phyloP scores from a whole-genome alignment of 495 filamentous ascomycete genomes.

The Cercophora newfieldiana region DNA sequence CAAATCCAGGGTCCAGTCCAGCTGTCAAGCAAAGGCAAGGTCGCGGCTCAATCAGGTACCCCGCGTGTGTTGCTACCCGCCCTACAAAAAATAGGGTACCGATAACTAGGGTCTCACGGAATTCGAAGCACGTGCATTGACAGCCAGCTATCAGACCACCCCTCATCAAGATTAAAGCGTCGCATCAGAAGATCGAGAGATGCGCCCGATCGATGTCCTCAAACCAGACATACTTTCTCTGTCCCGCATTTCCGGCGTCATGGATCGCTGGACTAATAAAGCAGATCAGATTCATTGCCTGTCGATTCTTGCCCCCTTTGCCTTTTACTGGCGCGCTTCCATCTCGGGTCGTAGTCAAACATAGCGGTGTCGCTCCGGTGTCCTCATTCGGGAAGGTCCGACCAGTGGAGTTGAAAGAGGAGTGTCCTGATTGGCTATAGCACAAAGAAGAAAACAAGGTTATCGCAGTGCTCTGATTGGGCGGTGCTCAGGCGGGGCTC shows the following conservation, averaged over 20 bases:
- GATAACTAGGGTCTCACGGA: no score
- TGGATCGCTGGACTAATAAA: neutral
- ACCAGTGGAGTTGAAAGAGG: slow-evolving; percentile 4
- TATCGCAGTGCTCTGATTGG: slow-evolving; percentile 8
- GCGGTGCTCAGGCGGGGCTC: neutral
- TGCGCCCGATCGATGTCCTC: neutral
- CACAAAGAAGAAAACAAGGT: neutral
- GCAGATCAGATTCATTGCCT: neutral
- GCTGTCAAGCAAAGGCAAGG: neutral
- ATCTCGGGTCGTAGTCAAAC: neutral
- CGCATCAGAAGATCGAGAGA: slow-evolving; percentile 10
- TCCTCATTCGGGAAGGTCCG: neutral
- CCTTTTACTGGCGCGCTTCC: neutral
- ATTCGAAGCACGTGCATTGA: neutral
- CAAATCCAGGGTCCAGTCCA: neutral
- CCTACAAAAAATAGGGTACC: neutral
- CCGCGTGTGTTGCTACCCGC: slow-evolving; percentile 1
- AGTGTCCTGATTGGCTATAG: neutral
- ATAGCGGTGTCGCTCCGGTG: neutral
- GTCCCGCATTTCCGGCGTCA: neutral
- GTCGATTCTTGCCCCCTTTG: neutral
- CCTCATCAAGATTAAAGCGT: slow-evolving; percentile 15
- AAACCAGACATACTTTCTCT: neutral
- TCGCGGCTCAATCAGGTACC: neutral
- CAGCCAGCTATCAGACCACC: neutral